Evolutionary conservation across 2,329 filamentous ascomycete genomes (phyloP), one percentile per base, ranked within the genome.

Genomic region (Dothiorella sarmentorum): DNA sequence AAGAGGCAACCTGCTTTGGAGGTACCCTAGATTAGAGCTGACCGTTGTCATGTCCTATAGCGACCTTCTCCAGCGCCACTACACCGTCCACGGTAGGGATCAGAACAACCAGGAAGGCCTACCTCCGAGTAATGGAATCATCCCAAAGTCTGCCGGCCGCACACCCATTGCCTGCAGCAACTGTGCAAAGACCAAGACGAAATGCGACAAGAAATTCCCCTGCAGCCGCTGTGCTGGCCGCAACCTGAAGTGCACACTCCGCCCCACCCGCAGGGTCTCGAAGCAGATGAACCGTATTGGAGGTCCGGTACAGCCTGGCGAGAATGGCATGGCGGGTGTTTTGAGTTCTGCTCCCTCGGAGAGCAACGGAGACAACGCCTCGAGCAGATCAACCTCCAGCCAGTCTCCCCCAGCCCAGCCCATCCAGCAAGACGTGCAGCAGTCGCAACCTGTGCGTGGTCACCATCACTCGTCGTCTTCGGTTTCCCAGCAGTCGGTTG

Each of bases 151-250:
- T 2, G 78, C 78, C 13, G 78, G 78, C 15, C 71, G 78, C 60
- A 81, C 78, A 33, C 78, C 78, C 10, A 81, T 80, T 61, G 78
- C 78, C 24, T 81, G 78, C 69, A 79, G 75, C 65, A 80, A 80
- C 60, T 81, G 78, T 62, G 78, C 78, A 9, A 80, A 80, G 67
- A 80, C 78, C 3, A 81, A 81, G 71, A 81, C 78, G 11, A 81
- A 80, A 62, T 81, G 78, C 62, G 78, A 81, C 62, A 80, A 80
- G 69, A 80, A 80, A 68, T 80, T 80, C 58, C 78, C 78, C n/a
- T 81, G 78, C 69, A 78, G 73, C 64, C 71, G 78, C 60, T 81
- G 78, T 69, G 77, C 76, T n/a, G 72, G 74, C 15, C 68, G 78
- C 45, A 80, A 80, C 61, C 71, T 81, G 40, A 70, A 73, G 59